Conservation (phyloP, 305 asterid genomes). For the Solanum aculeatissimum region DNA sequence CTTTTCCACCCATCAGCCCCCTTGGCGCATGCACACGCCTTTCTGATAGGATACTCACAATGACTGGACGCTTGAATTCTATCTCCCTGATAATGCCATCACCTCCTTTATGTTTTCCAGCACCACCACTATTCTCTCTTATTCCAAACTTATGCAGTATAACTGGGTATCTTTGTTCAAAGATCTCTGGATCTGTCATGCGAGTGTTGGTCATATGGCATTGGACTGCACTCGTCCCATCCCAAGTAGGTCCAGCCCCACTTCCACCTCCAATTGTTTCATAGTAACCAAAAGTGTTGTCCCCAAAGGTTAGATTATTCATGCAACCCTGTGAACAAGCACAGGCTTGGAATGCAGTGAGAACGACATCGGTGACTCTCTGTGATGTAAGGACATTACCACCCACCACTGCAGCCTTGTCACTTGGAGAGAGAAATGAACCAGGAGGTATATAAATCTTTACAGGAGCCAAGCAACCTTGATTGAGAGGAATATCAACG, state of each 20-base stretch:
- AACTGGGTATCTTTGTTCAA: conserved; percentile 96
- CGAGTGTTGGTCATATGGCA: conserved; percentile 99
- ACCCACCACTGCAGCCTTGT: conserved; percentile 88
- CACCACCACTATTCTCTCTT: conserved; percentile 78
- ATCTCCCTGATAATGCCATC: conserved; percentile 87
- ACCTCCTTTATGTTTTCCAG: conserved; percentile 71
- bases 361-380: conserved; percentile 78
- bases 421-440: conserved; percentile 85
- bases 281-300: conserved; percentile 76
- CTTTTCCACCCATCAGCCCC: conserved; percentile 70
- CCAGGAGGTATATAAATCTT: conserved; percentile 72
- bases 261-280: conserved; percentile 96
- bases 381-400: conserved; percentile 95
- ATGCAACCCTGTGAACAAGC: conserved; percentile 98
- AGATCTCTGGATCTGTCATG: conserved; percentile 96
- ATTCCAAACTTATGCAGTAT: conserved; percentile 64
- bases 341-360: conserved; percentile 83
- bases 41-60: conserved; percentile 84
- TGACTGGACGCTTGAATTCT: conserved; percentile 61
- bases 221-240: conserved; percentile 92
- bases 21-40: conserved; percentile 92
- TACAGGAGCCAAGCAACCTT: conserved; percentile 95
- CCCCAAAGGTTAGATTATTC: conserved; percentile 95
- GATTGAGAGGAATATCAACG: conserved; percentile 89
- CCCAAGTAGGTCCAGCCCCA: conserved; percentile 93